phyloP scores from a whole-genome alignment of 1,139 yeast species.

The Suzukiozyma palmioleophila region DNA sequence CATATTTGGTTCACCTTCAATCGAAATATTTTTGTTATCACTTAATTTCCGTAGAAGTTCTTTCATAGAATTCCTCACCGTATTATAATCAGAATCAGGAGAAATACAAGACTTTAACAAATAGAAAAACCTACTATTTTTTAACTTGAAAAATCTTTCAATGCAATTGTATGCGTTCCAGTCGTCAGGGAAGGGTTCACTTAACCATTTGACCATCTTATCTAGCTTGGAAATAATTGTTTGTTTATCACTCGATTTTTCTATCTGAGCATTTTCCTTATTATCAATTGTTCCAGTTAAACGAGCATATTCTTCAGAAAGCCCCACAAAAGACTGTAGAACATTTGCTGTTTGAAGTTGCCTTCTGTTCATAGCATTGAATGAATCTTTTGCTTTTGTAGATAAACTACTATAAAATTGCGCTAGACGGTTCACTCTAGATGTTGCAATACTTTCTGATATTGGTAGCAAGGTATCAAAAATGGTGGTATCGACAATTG shows the following conservation, averaged over 20 bases:
- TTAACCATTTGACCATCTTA: conserved; percentile 62
- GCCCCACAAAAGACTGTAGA: conserved; percentile 29
- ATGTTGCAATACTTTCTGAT: conserved; percentile 34
- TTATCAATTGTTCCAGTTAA: conserved; percentile 26
- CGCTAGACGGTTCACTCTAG: conserved; percentile 52
- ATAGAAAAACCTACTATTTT: conserved; percentile 54
- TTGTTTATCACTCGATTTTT: conserved; percentile 16
- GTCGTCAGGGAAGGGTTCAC: conserved; percentile 52
- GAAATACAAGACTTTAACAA: conserved; percentile 53
- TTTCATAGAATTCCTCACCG: conserved; percentile 56
- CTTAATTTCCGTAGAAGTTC: conserved; percentile 54
- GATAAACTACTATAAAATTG: conserved; percentile 47
- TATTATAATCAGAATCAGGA: conserved; percentile 55
- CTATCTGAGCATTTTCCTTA: conserved; percentile 32
- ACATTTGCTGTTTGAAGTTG: conserved; percentile 57
- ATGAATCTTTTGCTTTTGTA: conserved; percentile 57
- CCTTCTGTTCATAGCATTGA: conserved; percentile 63
- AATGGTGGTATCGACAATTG: conserved; percentile 59
- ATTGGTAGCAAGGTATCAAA: conserved; percentile 62
- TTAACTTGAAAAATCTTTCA: conserved; percentile 46
- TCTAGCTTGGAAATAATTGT: conserved; percentile 35
- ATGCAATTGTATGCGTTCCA: conserved; percentile 46
- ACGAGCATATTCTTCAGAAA: conserved; percentile 29
- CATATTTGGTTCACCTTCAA: conserved; percentile 32
- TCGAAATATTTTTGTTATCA: conserved; percentile 46